Base-by-base conservation (phyloP, 2,329 filamentous ascomycete genomes). In the Pezicula neosporulosa region DNA sequence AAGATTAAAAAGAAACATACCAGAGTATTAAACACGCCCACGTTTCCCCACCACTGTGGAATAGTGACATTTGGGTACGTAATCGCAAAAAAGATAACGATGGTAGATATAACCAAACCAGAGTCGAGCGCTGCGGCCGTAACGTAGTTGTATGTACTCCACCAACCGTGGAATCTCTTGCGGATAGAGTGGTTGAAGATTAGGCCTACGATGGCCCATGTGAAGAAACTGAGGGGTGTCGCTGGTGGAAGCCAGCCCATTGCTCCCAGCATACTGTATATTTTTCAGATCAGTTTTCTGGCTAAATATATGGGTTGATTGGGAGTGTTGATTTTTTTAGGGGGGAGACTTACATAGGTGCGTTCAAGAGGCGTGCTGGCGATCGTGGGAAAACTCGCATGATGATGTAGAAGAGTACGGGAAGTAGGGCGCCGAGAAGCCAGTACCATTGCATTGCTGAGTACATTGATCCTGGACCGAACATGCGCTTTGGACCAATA, bases 161-260 rank as follows among this genome's bases (percentile, higher is more conserved):
- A 90, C 87, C 87, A 90, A 21, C 70, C 77, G 55, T 81, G 81
- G 66, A 82, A 76, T 15, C 77, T 74, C 62, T 80, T 80, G 66
- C 82, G 81, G 65, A 90, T 80, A 61, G 73, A 76, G 66, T 81
- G 82, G 67, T 90, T 85, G 74, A 90, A 90, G 37, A 86, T 53
- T 60, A 81, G 85, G 19, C 87, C 87, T 4, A 89, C 82, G 51
- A 86, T 71, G 18, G 82, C 85, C 86, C 87, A 90, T n/a, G 79
- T 77, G 33, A 87, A 78, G 64, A 89, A 90, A 69, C 87, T 89
- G 52, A 90, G 77, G 0, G 86, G 86, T 0, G 86, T 87, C 3
- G 87, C 87, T 63, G 5, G 68, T 55, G 47, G 70, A 64, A 53
- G 68, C 71, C 63, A 76, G 68, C 47, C 53, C 57, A 58, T 61